Base-by-base conservation (phyloP, 495 filamentous ascomycete species). In the Aspergillus conjunctus region DNA sequence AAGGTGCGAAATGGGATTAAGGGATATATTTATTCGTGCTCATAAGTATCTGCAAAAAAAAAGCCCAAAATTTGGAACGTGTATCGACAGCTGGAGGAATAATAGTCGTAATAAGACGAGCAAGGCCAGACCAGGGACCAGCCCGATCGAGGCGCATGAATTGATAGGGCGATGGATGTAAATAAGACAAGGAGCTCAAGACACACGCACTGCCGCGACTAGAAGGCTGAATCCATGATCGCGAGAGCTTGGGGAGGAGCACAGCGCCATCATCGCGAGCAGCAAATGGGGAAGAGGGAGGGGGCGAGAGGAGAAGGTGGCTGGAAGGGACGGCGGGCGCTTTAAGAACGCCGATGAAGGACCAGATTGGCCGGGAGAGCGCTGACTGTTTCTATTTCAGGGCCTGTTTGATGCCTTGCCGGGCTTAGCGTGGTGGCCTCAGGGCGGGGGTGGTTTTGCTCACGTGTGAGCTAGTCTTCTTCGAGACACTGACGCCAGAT, bases 371-470 rank as follows among this genome's bases (percentile, higher is more conserved):
- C 44, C 53, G 44, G 37, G 60, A 56, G 41, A 2, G 46, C 59
- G 63, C 63, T 66, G 65, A 64, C 53, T 59, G 61, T 69, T 71
- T 64, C 66, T 70, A 68, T 73, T 70, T 68, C 58, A n/a, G 61
- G 62, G 62, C 45, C 39, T 54, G 37, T 63, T 54, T 46, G 54
- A 64, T 65, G 33, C 61, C 60, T 41, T 33, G 56, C 22, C n/a
- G 1, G 59, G 68, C 11, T 44, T 73, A 68, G 66, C 57, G 65
- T 55, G 9, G 41, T 33, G 39, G 72, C 69, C 68, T 73, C 60
- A 70, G 69, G 68, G 72, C 68, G 73, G 70, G 71, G 72, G 61
- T 44, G 44, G 34, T 15, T 55, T 17, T 43, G 14, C 6, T 55
- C 52, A 55, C 52, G 39, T 54, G 52, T 22, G 14, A 17, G 14